Evolutionary conservation across 2,329 filamentous ascomycete genomes (phyloP).

Genomic region (Elsinoe batatas): DNA sequence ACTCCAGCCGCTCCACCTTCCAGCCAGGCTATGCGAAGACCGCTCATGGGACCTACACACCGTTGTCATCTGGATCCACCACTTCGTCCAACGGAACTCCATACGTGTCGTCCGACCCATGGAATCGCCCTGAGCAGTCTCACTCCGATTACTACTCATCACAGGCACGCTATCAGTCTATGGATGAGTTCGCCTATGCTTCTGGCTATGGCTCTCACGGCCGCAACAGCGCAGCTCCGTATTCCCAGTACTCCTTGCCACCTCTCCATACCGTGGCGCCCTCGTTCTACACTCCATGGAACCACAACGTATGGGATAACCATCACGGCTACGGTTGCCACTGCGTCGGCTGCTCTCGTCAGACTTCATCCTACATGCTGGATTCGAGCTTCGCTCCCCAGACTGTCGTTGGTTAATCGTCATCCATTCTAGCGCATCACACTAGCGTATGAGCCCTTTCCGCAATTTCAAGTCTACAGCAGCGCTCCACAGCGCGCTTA

Average conservation of each 20-base stretch:
- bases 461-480: not conserved
- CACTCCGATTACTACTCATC: conserved; percentile 24
- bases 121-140: conserved; percentile 22
- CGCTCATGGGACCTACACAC: conserved; percentile 19
- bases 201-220: conserved; percentile 25
- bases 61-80: conserved; percentile 21
- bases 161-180: conserved; percentile 24
- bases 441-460: not conserved
- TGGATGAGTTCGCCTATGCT: conserved; percentile 26
- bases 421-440: not conserved
- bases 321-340: conserved; percentile 28
- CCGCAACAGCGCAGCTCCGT: conserved; percentile 24
- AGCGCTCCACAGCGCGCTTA: conserved; percentile 4
- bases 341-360: conserved; percentile 25
- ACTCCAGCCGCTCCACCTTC: conserved; percentile 36
- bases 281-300: conserved; percentile 25
- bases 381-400: conserved; percentile 25
- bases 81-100: conserved; percentile 24
- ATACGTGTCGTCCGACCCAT: conserved; percentile 26
- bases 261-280: conserved; percentile 15
- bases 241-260: conserved; percentile 20
- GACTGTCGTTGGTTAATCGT: conserved; percentile 28
- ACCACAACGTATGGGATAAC: conserved; percentile 25
- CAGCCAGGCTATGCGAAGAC: conserved; percentile 25
- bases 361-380: conserved; percentile 27